Evolutionary conservation across 441 rosid genomes (phyloP).

Genomic region (Theobroma grandiflorum): DNA sequence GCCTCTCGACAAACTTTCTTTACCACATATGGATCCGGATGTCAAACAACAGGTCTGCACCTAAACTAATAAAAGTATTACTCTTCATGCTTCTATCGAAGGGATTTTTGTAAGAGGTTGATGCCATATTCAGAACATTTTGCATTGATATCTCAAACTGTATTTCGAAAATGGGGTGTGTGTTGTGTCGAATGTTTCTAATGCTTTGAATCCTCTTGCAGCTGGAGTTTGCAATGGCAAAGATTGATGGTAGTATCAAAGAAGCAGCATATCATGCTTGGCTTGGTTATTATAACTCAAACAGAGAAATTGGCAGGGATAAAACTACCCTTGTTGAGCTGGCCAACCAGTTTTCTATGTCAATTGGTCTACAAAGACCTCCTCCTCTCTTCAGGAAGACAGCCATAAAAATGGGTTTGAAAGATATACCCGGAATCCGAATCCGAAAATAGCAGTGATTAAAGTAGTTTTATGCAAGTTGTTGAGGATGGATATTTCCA

Average conservation of each 20-base stretch:
- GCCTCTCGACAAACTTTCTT: slow-evolving; percentile 68
- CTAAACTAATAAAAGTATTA: slow-evolving; percentile 23
- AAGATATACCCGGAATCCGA: slow-evolving; percentile 82
- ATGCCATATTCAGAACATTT: neutral
- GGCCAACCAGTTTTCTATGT: slow-evolving; percentile 70
- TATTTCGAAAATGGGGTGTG: neutral
- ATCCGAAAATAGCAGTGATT: slow-evolving; percentile 51
- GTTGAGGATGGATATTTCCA: neutral
- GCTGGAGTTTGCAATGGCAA: slow-evolving; percentile 70
- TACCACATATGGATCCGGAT: slow-evolving; percentile 63
- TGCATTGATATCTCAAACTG: neutral
- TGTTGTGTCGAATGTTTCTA: slow-evolving; percentile 8
- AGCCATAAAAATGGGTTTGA: slow-evolving; percentile 90
- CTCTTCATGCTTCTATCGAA: neutral
- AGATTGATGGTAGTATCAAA: slow-evolving; percentile 78
- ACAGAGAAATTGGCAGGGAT: slow-evolving; percentile 82
- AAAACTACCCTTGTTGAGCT: slow-evolving; percentile 84
- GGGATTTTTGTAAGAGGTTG: neutral
- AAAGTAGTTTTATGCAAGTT: neutral
- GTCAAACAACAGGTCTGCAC: slow-evolving; percentile 60
- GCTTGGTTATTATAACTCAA: slow-evolving; percentile 92
- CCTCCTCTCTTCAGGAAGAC: slow-evolving; percentile 80
- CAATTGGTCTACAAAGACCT: slow-evolving; percentile 82
- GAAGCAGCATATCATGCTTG: slow-evolving; percentile 98
- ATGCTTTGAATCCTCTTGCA: slow-evolving; percentile 42